Evolutionary conservation across 31 red algal genomes (phyloP).

Genomic region (Endocladia muricata): DNA sequence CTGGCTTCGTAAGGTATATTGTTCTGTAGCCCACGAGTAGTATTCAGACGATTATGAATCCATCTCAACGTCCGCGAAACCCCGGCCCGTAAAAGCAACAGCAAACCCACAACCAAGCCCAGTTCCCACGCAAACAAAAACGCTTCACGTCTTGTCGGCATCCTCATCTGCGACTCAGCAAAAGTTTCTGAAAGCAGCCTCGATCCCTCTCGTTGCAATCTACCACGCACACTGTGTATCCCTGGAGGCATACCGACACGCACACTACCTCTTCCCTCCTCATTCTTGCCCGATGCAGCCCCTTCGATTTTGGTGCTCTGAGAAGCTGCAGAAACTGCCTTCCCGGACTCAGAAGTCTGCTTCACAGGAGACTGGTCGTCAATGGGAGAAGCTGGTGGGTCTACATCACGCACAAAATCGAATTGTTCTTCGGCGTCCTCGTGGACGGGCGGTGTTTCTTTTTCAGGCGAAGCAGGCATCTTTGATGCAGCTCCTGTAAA

Average conservation of each 20-base stretch:
- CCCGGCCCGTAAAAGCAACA: constrained; percentile 82
- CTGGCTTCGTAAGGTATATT: constrained; percentile 83
- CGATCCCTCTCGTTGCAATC: not conserved
- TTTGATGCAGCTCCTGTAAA: too few species aligned
- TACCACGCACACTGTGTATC: not conserved
- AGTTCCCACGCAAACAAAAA: constrained; percentile 65
- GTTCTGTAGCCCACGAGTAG: constrained; percentile 46
- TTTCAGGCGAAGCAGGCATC: too few species aligned
- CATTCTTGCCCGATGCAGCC: not conserved
- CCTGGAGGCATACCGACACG: not conserved
- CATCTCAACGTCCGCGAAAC: constrained; percentile 83
- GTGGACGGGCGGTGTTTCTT: not conserved
- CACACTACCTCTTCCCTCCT: too few species aligned
- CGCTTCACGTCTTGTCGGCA: constrained; percentile 46
- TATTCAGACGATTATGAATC: constrained; percentile 79
- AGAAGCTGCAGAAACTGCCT: too few species aligned
- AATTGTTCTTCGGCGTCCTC: constrained; percentile 10
- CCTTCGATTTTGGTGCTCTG: too few species aligned
- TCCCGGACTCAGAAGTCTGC: too few species aligned
- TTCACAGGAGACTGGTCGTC: too few species aligned
- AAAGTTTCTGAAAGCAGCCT: constrained; percentile 8
- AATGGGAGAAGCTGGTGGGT: not conserved
- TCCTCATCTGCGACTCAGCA: not conserved
- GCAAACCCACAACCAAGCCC: constrained; percentile 54
- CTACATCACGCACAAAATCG: not conserved